These are phyloP conservation scores for Cochlearia excelsa DNA, from an alignment of 345 rosid genomes.

Conservation along the genomic window DNA sequence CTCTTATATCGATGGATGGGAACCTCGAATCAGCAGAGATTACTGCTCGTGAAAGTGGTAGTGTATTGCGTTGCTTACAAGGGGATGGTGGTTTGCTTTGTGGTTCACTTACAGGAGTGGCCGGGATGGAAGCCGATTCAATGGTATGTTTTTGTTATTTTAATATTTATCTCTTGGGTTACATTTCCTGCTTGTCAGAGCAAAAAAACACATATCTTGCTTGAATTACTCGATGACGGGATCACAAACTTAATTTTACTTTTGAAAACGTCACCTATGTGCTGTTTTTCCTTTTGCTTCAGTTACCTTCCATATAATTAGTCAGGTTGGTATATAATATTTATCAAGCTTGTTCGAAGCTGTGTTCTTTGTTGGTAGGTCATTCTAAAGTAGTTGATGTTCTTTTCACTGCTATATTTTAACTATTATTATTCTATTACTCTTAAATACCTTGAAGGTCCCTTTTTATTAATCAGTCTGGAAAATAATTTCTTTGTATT, in stretches of 20 bases:
- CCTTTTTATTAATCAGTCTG: constrained; percentile 3
- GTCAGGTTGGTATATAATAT: constrained; percentile 5
- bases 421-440: constrained; percentile 7
- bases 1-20: constrained; percentile 81
- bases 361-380: constrained; percentile 7
- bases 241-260: constrained; percentile 5
- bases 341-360: constrained; percentile 14
- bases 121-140: constrained; percentile 97
- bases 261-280: not conserved
- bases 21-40: constrained; percentile 81
- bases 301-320: constrained; percentile 4
- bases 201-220: not conserved
- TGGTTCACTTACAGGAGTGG: constrained; percentile 90
- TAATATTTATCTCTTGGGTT: not conserved
- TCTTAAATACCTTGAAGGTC: constrained; percentile 4
- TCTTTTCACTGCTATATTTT: not conserved
- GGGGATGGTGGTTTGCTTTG: constrained; percentile 98
- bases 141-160: constrained; percentile 58
- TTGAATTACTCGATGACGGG: constrained; percentile 14
- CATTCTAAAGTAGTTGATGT: constrained; percentile 13
- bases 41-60: constrained; percentile 77
- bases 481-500: constrained; percentile 12
- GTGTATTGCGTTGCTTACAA: constrained; percentile 83
- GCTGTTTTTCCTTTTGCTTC: constrained; percentile 13
- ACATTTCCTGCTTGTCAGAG: constrained; percentile 6